Evolutionary conservation across 2,329 filamentous ascomycete genomes (phyloP).

Genomic region (Colletotrichum cordylinicola): DNA sequence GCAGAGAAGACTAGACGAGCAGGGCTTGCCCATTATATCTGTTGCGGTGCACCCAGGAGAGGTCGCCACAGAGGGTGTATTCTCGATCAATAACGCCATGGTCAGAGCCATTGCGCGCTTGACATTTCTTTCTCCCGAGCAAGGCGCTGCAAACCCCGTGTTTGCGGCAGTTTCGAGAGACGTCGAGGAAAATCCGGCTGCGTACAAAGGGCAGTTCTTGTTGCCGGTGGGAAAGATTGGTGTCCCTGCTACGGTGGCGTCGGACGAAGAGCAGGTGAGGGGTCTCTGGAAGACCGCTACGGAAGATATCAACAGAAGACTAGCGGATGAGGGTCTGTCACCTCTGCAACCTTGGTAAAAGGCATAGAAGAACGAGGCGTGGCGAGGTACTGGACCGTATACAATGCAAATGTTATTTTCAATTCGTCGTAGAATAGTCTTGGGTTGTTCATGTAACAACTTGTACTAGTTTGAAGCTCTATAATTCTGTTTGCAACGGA

Average conservation of each 20-base stretch:
- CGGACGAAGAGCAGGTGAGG: slow-evolving; percentile 4
- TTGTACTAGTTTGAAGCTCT: too few species aligned
- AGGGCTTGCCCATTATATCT: slow-evolving; percentile 12
- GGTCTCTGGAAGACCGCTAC: slow-evolving; percentile 21
- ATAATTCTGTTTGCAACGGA: not conserved
- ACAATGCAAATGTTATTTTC: too few species aligned
- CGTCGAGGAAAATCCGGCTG: not conserved
- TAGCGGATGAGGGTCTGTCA: not conserved
- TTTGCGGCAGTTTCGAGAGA: slow-evolving; percentile 22
- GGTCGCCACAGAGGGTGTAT: slow-evolving; percentile 6
- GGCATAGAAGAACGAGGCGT: too few species aligned
- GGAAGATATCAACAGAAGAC: not conserved
- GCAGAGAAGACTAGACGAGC: slow-evolving; percentile 17
- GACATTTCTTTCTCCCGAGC: slow-evolving; percentile 11
- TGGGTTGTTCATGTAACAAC: too few species aligned
- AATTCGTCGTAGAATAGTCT: too few species aligned
- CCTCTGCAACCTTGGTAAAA: not conserved
- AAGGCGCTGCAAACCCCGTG: slow-evolving; percentile 14
- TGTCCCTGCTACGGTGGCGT: not conserved
- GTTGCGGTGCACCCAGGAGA: slow-evolving; percentile 25
- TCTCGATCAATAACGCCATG: not conserved
- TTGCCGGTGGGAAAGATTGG: slow-evolving; percentile 2
- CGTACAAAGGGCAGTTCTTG: slow-evolving; percentile 21
- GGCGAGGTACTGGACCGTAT: too few species aligned
- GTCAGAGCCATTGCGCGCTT: not conserved